Conservation (phyloP, 2,329 filamentous ascomycete genomes). For the Aspergillaceae sp. region DNA sequence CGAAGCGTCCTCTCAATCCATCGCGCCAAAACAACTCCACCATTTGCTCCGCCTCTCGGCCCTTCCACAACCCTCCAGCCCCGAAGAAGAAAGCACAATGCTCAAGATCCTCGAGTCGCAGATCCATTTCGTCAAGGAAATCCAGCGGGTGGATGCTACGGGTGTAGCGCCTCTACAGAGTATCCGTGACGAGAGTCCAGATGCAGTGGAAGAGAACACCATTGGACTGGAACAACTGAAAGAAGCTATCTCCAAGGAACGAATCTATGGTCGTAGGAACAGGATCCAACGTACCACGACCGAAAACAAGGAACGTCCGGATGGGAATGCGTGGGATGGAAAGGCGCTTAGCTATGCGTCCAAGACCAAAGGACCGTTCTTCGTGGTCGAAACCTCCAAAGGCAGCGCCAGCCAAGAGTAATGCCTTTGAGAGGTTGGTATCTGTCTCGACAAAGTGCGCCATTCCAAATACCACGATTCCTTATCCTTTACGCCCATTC, state of each 20-base stretch:
- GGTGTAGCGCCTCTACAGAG: slow-evolving; percentile 65
- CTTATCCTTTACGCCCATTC: too few relatives aligned
- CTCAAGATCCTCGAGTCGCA: slow-evolving; percentile 69
- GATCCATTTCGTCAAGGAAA: slow-evolving; percentile 79
- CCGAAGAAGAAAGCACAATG: slow-evolving; percentile 60
- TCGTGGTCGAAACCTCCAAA: slow-evolving; percentile 55
- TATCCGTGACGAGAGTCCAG: slow-evolving; percentile 62
- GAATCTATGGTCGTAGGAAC: slow-evolving; percentile 32
- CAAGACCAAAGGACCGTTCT: slow-evolving; percentile 61
- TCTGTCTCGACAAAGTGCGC: neutral
- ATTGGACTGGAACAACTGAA: slow-evolving; percentile 31
- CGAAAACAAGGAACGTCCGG: slow-evolving; percentile 24
- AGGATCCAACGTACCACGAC: slow-evolving; percentile 39
- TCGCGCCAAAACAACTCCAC: slow-evolving; percentile 61
- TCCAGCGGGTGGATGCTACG: slow-evolving; percentile 69
- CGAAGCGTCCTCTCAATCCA: slow-evolving; percentile 22
- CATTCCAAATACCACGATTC: too few relatives aligned
- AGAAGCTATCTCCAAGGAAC: slow-evolving; percentile 32
- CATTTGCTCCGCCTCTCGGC: slow-evolving; percentile 86
- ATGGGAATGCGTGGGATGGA: slow-evolving; percentile 54
- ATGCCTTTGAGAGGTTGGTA: neutral
- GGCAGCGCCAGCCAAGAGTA: neutral
- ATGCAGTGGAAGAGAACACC: slow-evolving; percentile 30
- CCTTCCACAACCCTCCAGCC: slow-evolving; percentile 60
- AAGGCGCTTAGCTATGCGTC: slow-evolving; percentile 60